Conservation (phyloP, 257 asterid species). For the Buddleja alternifolia region DNA sequence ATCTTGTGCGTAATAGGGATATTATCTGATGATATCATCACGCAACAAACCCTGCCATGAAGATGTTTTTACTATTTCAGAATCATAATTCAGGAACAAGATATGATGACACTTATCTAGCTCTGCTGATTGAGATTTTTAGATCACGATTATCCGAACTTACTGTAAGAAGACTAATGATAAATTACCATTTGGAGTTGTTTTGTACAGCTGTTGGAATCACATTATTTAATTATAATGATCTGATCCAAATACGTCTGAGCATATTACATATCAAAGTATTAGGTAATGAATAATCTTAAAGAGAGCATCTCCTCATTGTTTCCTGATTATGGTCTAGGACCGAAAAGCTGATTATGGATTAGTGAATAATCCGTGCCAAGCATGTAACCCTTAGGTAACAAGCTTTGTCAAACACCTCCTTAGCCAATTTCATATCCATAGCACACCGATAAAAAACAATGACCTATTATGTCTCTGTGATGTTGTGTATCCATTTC, state of each 20-base stretch:
- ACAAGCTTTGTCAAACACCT: too few species aligned
- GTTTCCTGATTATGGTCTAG: not conserved
- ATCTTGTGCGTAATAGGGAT: too few species aligned
- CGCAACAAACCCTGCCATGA: not conserved
- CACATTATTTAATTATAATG: not conserved
- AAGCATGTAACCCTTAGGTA: not conserved
- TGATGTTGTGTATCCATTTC: not conserved
- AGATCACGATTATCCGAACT: not conserved
- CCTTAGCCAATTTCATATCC: not conserved
- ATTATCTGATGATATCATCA: too few species aligned
- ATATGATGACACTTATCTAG: not conserved
- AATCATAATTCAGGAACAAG: not conserved
- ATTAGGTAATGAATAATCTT: constrained; percentile 7
- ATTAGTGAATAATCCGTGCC: not conserved
- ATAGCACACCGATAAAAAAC: too few species aligned
- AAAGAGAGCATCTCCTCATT: not conserved
- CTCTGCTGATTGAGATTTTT: not conserved
- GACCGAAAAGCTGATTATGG: not conserved
- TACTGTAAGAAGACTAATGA: not conserved
- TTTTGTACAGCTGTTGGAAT: constrained; percentile 8
- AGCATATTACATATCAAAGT: not conserved
- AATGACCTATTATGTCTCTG: too few species aligned
- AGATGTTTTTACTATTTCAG: not conserved
- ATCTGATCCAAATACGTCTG: not conserved
- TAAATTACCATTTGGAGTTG: not conserved